Evolutionary conservation across 129 eudicot genomes (phyloP).

Genomic region (Solidago caesia): DNA sequence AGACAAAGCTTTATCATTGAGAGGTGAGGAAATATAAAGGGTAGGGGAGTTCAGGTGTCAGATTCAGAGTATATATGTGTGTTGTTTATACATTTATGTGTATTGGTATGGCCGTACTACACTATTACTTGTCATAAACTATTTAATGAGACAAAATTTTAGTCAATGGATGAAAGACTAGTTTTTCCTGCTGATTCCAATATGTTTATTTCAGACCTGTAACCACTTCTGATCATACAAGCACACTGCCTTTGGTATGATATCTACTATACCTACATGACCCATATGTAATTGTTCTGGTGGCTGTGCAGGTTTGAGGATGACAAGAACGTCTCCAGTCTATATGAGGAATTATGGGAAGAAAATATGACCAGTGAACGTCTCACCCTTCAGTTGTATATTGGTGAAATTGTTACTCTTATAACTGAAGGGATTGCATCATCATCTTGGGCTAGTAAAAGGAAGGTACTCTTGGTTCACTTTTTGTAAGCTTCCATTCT

Average conservation of each 20-base stretch:
- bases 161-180: background rate
- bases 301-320: constrained; percentile 77
- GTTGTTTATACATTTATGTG: background rate
- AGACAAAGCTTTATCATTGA: no score
- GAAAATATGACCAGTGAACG: constrained; percentile 93
- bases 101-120: background rate
- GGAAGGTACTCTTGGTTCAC: constrained; percentile 52
- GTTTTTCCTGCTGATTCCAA: background rate
- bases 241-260: background rate
- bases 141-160: background rate
- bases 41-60: background rate
- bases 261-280: background rate
- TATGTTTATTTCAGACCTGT: background rate
- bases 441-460: constrained; percentile 89
- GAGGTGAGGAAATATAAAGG: no score
- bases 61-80: background rate
- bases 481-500: constrained; percentile 8
- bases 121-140: background rate
- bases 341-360: constrained; percentile 94
- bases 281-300: constrained; percentile 10
- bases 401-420: constrained; percentile 72
- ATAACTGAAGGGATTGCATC: constrained; percentile 67
- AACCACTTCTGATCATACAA: background rate
- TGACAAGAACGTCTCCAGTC: constrained; percentile 74
- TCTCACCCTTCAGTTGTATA: constrained; percentile 79